Percentiles rank a stretch among this genome's conserved stretches.
Evolutionary conservation across 768 basidiomycete genomes (phyloP).

Genomic region (Hirschioporus abietinus): DNA sequence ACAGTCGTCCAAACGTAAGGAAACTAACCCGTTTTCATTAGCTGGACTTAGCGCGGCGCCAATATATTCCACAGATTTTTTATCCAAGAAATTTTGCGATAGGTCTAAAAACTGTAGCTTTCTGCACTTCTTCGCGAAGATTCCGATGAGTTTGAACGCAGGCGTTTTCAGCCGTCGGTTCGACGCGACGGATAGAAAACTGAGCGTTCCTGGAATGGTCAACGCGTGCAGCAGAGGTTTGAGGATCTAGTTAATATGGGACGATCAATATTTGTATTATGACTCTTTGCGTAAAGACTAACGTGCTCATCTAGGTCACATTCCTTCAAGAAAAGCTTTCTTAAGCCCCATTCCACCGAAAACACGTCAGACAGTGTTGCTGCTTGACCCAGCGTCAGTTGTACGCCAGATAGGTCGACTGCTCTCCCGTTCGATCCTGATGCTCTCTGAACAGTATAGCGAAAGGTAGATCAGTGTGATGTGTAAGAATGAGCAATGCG

Average conservation of each 20-base stretch:
- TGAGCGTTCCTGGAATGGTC: constrained; percentile 74
- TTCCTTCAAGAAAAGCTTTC: constrained; percentile 79
- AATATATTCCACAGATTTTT: constrained; percentile 78
- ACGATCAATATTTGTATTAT: constrained; percentile 2
- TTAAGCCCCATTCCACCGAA: constrained; percentile 87
- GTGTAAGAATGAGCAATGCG: constrained; percentile 14
- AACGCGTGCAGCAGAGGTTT: constrained; percentile 90
- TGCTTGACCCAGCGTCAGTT: constrained; percentile 62
- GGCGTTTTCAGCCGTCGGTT: constrained; percentile 74
- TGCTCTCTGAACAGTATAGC: constrained; percentile 40
- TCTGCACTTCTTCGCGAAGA: constrained; percentile 48
- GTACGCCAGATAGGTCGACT: constrained; percentile 76
- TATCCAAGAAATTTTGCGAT: constrained; percentile 81
- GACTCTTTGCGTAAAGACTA: constrained; percentile 19
- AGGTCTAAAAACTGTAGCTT: constrained; percentile 84
- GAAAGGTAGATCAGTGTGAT: not conserved
- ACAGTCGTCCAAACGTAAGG: constrained; percentile 88
- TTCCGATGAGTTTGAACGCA: constrained; percentile 76
- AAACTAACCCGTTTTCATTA: constrained; percentile 57
- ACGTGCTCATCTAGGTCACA: constrained; percentile 86
- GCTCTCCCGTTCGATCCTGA: constrained; percentile 55
- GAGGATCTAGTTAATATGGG: constrained; percentile 44
- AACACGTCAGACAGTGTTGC: constrained; percentile 88
- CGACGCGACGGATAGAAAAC: constrained; percentile 80
- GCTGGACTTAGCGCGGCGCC: constrained; percentile 56